These are phyloP conservation scores for Hypomontagnella submonticulosa DNA, from an alignment of 495 filamentous ascomycete species.

Conservation along the genomic window DNA sequence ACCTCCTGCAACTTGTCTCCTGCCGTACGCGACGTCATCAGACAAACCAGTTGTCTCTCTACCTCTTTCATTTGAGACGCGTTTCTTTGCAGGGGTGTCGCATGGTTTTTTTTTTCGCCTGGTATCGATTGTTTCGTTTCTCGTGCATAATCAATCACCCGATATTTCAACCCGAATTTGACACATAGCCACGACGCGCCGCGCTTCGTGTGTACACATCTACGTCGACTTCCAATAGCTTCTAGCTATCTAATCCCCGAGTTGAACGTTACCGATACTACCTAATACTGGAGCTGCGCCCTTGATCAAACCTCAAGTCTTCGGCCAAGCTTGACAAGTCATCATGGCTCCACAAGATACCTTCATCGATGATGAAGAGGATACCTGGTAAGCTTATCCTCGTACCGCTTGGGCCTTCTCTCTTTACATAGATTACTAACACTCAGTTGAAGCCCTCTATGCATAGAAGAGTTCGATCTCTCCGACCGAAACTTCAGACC, in stretches of 20 bases:
- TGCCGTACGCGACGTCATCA: constrained; percentile 10
- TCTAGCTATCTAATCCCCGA: constrained; percentile 3
- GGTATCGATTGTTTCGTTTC: constrained; percentile 23
- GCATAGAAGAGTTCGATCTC: constrained; percentile 98
- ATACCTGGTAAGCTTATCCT: constrained; percentile 75
- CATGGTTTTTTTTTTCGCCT: constrained; percentile 31
- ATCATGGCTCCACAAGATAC: constrained; percentile 86
- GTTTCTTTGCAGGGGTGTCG: constrained; percentile 23
- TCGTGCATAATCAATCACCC: constrained; percentile 42
- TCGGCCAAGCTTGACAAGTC: constrained; percentile 33
- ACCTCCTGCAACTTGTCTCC: constrained; percentile 23
- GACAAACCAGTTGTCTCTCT: constrained; percentile 4
- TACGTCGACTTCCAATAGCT: constrained; percentile 1
- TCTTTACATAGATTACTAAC: constrained; percentile 28
- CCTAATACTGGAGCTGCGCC: constrained; percentile 24
- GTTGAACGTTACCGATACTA: background rate
- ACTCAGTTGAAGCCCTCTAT: constrained; percentile 77
- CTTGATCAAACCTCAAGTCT: constrained; percentile 21
- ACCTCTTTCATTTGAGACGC: constrained; percentile 16
- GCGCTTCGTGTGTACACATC: constrained; percentile 18
- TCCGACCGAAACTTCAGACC: constrained; percentile 97
- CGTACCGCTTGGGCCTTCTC: background rate
- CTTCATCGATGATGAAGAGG: constrained; percentile 97
- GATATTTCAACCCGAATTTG: constrained; percentile 40
- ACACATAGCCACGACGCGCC: constrained; percentile 37